Base-by-base conservation (phyloP, 371 early-diverging fungal species). In the Fennellomyces sp. region DNA sequence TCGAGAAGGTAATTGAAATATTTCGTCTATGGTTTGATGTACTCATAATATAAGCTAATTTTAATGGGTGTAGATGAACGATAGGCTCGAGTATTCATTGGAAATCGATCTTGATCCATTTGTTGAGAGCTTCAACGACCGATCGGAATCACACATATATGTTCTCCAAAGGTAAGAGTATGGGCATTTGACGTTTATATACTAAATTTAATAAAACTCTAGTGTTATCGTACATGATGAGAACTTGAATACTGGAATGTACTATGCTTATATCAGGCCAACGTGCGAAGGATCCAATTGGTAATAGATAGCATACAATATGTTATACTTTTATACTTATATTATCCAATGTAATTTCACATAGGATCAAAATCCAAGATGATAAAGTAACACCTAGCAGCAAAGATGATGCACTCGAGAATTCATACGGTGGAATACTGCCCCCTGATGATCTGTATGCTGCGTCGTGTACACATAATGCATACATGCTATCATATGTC, bases 21-120 rank as follows among this genome's bases (percentile, higher is more conserved):
- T 38, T 33, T 33, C 12, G 12, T 33, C 33, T 33, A 45, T 17
- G 7, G 45, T 6, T 23, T 6, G 7, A 15, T 17, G 45, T 48
- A 10, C 19, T n/a, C n/a, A n/a, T n/a, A n/a, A n/a, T n/a, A n/a
- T n/a, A n/a, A n/a, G n/a, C n/a, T n/a, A n/a, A n/a, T n/a, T n/a
- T n/a, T n/a, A n/a, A n/a, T n/a, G n/a, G n/a, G 17, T 38, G 3
- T 38, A 38, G 38, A 38, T 38, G n/a, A 38, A 38, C 6, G 38
- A 38, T 38, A 12, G 38, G 17, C 17, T 38, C 17, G 12, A 3
- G 3, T 38, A 38, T 38, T 17, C 38, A 3, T 38, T 38, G 17
- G 38, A 38, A 38, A 48, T 48, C 19, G 48, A 48, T 48, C 48
- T 27, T 48, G 48, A 48, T 19, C 27, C 27, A 48, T 48, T 48